Evolutionary conservation across 768 basidiomycete species (phyloP), one percentile per base, ranked within the genome.

Genomic region (Scleroderma citrinum): DNA sequence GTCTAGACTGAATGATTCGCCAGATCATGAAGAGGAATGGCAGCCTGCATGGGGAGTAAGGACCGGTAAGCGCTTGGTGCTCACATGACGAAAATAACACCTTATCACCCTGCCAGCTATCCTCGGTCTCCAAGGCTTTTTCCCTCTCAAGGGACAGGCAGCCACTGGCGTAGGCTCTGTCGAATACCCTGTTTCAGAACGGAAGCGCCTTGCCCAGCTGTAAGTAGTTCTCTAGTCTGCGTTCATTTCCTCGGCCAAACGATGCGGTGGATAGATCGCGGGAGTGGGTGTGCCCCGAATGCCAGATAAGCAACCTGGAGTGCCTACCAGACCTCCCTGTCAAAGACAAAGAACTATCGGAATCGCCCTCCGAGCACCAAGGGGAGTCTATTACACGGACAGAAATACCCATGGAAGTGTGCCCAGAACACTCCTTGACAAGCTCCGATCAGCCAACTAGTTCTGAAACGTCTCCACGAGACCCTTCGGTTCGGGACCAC

Each of bases 31-130:
- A 67, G 95, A 97, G 57, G 75, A 90, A 29, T 98, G 95, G 95
- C 93, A 97, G 67, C 95, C 95, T 32, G 92, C 92, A 21, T 98
- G 95, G 95, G 95, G 95, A 48, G 89, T 98, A 17, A 80, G 95
- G 54, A 98, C 94, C 48, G 93, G 88, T 87, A 50, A 53, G 76
- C 60, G 39, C 43, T 42, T 47, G 46, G 44, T 47, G 17, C 40
- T 21, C 51, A 56, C 44, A 14, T 1, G 38, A 56, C 58, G 35
- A 35, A 52, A 42, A 24, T 29, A 47, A 40, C 19, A 32, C 7
- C 56, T 54, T 36, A 62, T 43, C n/a, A 44, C 49, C 13, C 44
- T 7, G 26, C 32, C 53, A 90, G 90, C 91, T 31, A 92, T 92
- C 59, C 78, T 92, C 55, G 90, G 88, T 31, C 75, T 92, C 5